phyloP scores from a whole-genome alignment of 1,139 yeast species.

The Spathaspora sp. region DNA sequence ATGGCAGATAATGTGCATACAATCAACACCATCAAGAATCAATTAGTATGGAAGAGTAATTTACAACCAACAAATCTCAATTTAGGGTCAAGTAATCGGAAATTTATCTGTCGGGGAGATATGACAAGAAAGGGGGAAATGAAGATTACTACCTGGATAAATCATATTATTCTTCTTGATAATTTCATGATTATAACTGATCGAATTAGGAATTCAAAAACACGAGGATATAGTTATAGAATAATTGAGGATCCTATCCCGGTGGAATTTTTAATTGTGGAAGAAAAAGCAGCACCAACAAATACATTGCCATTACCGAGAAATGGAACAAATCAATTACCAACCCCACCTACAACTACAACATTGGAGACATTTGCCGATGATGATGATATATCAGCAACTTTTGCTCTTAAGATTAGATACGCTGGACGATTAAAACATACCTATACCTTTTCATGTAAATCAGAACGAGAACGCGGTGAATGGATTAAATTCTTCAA shows the following conservation, averaged over 20 bases:
- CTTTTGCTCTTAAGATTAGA: constrained; percentile 40
- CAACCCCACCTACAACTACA: constrained; percentile 15
- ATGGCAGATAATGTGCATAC: constrained; percentile 55
- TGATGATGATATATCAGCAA: constrained; percentile 36
- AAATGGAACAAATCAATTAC: constrained; percentile 15
- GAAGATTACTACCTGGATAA: constrained; percentile 50
- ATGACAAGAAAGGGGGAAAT: constrained; percentile 61
- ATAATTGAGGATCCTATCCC: constrained; percentile 63
- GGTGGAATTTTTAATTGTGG: constrained; percentile 56
- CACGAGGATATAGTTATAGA: constrained; percentile 31
- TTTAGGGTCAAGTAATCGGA: constrained; percentile 56
- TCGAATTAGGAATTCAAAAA: constrained; percentile 24
- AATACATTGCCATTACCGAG: background rate
- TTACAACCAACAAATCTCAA: constrained; percentile 47
- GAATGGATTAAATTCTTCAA: constrained; percentile 61
- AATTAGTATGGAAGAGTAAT: constrained; percentile 48
- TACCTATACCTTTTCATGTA: constrained; percentile 57
- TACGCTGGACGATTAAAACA: constrained; percentile 47
- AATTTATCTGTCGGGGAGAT: constrained; percentile 59
- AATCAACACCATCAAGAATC: constrained; percentile 45
- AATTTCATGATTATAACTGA: constrained; percentile 73
- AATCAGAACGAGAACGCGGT: constrained; percentile 52
- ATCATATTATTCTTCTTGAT: constrained; percentile 66
- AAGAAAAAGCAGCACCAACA: constrained; percentile 28
- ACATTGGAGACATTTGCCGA: constrained; percentile 6